Base-by-base conservation (phyloP, 352 stramenopile genomes). In the Lagenidium giganteum region DNA sequence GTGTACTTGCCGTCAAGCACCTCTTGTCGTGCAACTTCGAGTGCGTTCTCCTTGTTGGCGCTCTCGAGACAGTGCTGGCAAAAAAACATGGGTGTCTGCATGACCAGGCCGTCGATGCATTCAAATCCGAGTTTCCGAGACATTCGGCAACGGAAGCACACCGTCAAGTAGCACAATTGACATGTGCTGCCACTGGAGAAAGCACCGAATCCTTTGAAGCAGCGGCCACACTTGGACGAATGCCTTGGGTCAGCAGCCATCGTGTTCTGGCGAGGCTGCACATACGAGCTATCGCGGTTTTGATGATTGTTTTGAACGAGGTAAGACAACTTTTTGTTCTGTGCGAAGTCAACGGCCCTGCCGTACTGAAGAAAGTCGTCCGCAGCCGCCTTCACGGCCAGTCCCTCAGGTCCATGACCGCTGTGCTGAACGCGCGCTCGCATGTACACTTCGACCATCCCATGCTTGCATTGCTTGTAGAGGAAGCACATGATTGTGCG, bases 241-340 rank as follows among this genome's bases (percentile, higher is more conserved):
- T 41, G 49, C 49, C 28, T 47, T 45, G 35, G 49, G 36, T 4
- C 47, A 32, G 25, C 44, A 32, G 32, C 32, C 18, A 6, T 8
- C 7, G 7, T 20, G 7, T 16, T 11, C 17, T 8, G n/a, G 7
- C 17, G 32, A 8, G 32, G 11, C n/a, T 16, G 32, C 11, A 16
- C n/a, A 11, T 11, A 11, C 32, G 12, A n/a, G n/a, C n/a, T 20
- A 30, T 29, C 9, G 18, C 25, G 7, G 26, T 30, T 9, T 23
- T 40, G 7, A 7, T 35, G 35, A 36, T 25, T 61, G 26, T 51
- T 41, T 8, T 41, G 37, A 31, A 66, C 44, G 13, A 70, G 39
- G 46, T 46, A 67, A 40, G 54, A 34, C 22, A 70, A 57, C 46
- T 67, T 70, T 45, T 70, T 67, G 42, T 58, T 64, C 16, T 70